Conservation (phyloP, 441 rosid genomes). For the Pelargonium citronellum region DNA sequence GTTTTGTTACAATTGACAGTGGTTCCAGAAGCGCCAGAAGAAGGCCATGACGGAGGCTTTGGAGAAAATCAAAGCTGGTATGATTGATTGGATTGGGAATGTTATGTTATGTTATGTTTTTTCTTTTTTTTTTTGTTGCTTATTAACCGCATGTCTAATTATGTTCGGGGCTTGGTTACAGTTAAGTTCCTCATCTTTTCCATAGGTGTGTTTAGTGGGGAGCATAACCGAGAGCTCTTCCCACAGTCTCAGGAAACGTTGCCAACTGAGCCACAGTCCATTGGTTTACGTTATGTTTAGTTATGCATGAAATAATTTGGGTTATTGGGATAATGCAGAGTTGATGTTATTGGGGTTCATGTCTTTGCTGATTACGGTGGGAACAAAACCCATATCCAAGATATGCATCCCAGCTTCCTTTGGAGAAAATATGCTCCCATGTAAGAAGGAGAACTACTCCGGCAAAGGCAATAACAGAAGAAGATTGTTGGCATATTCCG, state of each 20-base stretch:
- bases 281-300: too few species aligned
- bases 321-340: constrained; percentile 18
- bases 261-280: too few species aligned
- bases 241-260: too few species aligned
- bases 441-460: constrained; percentile 15
- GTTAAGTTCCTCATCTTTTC: too few species aligned
- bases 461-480: constrained; percentile 12
- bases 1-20: constrained; percentile 17
- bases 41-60: constrained; percentile 37
- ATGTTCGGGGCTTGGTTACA: too few species aligned
- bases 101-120: too few species aligned
- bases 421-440: constrained; percentile 31
- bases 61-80: constrained; percentile 31
- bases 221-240: too few species aligned
- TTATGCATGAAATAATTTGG: too few species aligned
- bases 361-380: constrained; percentile 34
- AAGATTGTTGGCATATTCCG: constrained; percentile 24
- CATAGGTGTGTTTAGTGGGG: too few species aligned
- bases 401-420: constrained; percentile 25
- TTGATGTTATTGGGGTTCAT: constrained; percentile 35
- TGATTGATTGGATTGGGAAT: not conserved
- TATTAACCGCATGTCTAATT: too few species aligned
- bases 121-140: too few species aligned
- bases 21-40: constrained; percentile 28
- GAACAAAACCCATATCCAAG: constrained; percentile 29